phyloP scores from a whole-genome alignment of 768 basidiomycete species.

The Suillus occidentalis region DNA sequence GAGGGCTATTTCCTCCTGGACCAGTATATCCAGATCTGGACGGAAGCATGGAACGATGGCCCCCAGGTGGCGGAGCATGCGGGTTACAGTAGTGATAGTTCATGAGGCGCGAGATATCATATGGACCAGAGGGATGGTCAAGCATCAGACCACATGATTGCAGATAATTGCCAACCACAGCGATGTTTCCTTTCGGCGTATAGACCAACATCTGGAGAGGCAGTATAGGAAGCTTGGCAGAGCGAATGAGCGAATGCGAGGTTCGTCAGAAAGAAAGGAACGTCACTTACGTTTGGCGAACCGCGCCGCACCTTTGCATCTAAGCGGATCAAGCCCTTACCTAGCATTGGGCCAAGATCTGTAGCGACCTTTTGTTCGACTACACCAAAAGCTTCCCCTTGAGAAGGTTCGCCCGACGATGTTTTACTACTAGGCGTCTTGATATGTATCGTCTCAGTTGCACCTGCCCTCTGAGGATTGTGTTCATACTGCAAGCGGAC shows the following conservation, averaged over 20 bases:
- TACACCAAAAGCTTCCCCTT: constrained; percentile 75
- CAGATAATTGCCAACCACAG: constrained; percentile 76
- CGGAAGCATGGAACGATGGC: constrained; percentile 46
- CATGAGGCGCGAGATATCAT: constrained; percentile 58
- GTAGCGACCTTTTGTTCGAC: constrained; percentile 86
- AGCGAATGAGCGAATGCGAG: constrained; percentile 17
- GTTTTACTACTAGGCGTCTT: constrained; percentile 56
- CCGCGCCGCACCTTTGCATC: constrained; percentile 76
- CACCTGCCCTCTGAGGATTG: constrained; percentile 49
- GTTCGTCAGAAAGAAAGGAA: constrained; percentile 13
- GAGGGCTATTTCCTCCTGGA: constrained; percentile 37
- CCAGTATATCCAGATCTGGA: constrained; percentile 43
- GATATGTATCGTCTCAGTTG: constrained; percentile 77
- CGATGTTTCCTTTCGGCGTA: constrained; percentile 92
- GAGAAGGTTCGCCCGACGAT: constrained; percentile 50
- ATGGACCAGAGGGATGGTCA: constrained; percentile 75
- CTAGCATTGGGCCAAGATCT: constrained; percentile 78
- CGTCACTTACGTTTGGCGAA: constrained; percentile 49
- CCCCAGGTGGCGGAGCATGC: constrained; percentile 79
- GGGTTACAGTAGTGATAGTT: constrained; percentile 82
- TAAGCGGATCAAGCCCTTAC: constrained; percentile 78
- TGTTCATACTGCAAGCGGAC: constrained; percentile 75
- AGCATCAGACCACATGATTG: constrained; percentile 67
- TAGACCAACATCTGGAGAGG: constrained; percentile 86
- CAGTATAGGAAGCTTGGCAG: constrained; percentile 70